Evolutionary conservation across 495 filamentous ascomycete genomes (phyloP), one percentile per base, ranked within the genome.

Genomic region (Barbatosphaeria neglecta): DNA sequence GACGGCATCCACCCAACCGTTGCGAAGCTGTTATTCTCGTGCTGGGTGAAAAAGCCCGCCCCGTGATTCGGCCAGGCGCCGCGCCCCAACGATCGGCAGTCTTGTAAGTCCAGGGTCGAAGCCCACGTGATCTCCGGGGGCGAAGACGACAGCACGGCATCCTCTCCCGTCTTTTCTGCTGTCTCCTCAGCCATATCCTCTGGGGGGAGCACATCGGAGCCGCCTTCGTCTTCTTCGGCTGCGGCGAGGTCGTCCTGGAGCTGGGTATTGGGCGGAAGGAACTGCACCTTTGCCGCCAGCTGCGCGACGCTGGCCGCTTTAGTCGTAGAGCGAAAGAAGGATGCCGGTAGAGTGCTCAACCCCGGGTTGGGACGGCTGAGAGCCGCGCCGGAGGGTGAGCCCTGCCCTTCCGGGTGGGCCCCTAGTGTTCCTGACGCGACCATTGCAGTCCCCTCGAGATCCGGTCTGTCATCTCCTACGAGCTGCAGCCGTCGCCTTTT

Each of bases 1-100:
- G 45, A 50, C 35, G 67, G 63, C 54, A 66, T 61, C 48, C 55
- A 51, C 1, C 61, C 62, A 3, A 50, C 17, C 18, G 67, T 27
- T 2, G 50, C 49, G 37, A 68, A 62, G 37, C 63, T 67, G 10
- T 48, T 38, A 6, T 55, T 22, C 6, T 7, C 52, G 27, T 58
- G 16, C 7, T 52, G 24, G 40, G 64, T 61, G 43, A 66, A 64
- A 43, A 57, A 57, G 9, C 47, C 44, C 6, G 45, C 10, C 7
- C 41, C 24, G n/a, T 44, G 47, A 17, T 33, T 39, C 13, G 54
- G 50, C 62, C 63, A 66, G 16, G 20, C 38, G 20, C 55, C 58
- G 4, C 38, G 31, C 10, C 46, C 16, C 45, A 41, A 20, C n/a
- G 37, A 35, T 38, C 15, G 38, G 41, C n/a, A n/a, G 48, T 54